phyloP scores from a whole-genome alignment of 2,329 filamentous ascomycete species.

The Phialophora tarda region DNA sequence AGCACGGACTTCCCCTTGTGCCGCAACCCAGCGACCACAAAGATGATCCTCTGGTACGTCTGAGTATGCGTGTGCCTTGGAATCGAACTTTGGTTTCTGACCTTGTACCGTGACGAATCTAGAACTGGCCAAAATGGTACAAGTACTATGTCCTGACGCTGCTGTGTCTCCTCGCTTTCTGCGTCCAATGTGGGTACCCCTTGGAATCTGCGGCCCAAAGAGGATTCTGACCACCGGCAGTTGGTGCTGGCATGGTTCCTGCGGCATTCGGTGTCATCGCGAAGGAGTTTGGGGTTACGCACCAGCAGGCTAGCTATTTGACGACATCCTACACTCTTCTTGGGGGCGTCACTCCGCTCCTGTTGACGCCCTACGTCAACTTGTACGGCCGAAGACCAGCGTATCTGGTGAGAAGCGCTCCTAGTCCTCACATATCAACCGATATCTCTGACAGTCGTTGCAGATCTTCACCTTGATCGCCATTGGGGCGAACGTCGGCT shows the following conservation, averaged over 20 bases:
- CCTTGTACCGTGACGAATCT: not conserved
- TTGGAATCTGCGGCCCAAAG: no score
- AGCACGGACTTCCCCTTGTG: conserved; percentile 16
- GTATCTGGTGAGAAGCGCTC: not conserved
- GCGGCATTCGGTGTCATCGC: conserved; percentile 15
- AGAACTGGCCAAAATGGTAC: conserved; percentile 18
- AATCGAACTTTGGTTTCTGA: not conserved
- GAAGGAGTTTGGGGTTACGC: conserved; percentile 13
- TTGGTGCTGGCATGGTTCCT: conserved; percentile 16
- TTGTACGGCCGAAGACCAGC: conserved; percentile 16
- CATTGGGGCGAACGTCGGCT: conserved; percentile 10
- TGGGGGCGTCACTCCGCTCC: conserved; percentile 10
- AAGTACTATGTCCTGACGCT: conserved; percentile 12
- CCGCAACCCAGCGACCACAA: conserved; percentile 20
- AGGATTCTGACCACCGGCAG: conserved; percentile 1
- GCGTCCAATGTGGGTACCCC: conserved; percentile 8
- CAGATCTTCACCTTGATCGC: conserved; percentile 16
- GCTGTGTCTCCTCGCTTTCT: conserved; percentile 17
- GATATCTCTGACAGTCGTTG: not conserved
- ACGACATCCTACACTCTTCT: conserved; percentile 14
- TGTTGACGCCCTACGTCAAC: conserved; percentile 17
- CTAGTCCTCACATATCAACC: not conserved
- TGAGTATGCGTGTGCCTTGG: not conserved
- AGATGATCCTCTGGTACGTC: conserved; percentile 18
- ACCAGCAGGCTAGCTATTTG: conserved; percentile 17